Evolutionary conservation across 2,329 filamentous ascomycete species (phyloP).

Genomic region (Diaporthe capsici): DNA sequence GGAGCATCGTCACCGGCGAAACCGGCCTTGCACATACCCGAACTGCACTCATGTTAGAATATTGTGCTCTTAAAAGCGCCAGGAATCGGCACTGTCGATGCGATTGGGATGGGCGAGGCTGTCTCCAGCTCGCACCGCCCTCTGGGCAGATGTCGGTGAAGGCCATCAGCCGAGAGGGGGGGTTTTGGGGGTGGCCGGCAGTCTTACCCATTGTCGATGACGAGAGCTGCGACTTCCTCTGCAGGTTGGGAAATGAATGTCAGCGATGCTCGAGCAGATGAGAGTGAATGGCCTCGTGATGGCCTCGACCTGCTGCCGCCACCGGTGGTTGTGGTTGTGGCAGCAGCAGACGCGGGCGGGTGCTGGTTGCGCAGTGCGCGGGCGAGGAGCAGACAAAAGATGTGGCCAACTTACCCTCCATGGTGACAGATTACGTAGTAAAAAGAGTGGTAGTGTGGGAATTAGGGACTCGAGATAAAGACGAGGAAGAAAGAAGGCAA

Average conservation of each 20-base stretch:
- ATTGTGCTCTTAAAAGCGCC: constrained; percentile 8
- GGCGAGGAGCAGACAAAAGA: constrained; percentile 48
- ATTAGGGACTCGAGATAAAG: constrained; percentile 48
- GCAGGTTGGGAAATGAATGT: constrained; percentile 58
- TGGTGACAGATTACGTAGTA: constrained; percentile 64
- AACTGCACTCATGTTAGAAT: constrained; percentile 74
- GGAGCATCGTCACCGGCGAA: constrained; percentile 99
- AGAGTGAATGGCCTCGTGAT: constrained; percentile 34
- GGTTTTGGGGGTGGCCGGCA: constrained; percentile 49
- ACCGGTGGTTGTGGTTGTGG: constrained; percentile 9
- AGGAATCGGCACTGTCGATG: background rate
- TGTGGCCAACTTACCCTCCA: constrained; percentile 65
- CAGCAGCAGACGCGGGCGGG: constrained; percentile 39
- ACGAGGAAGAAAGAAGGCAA: constrained; percentile 47
- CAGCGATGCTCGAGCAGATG: constrained; percentile 53
- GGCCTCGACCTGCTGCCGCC: constrained; percentile 30
- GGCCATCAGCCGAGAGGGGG: constrained; percentile 40
- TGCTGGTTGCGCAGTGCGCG: constrained; percentile 36
- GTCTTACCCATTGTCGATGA: constrained; percentile 99
- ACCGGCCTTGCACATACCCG: constrained; percentile 99
- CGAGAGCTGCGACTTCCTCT: constrained; percentile 99
- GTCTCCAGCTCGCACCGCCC: constrained; percentile 21
- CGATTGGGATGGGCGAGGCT: constrained; percentile 17
- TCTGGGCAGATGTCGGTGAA: constrained; percentile 53
- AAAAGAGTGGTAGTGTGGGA: constrained; percentile 45